Percentiles rank a stretch among this genome's conserved stretches.
Evolutionary conservation across 306 rosid species (phyloP).

Genomic region (Glycine soja): DNA sequence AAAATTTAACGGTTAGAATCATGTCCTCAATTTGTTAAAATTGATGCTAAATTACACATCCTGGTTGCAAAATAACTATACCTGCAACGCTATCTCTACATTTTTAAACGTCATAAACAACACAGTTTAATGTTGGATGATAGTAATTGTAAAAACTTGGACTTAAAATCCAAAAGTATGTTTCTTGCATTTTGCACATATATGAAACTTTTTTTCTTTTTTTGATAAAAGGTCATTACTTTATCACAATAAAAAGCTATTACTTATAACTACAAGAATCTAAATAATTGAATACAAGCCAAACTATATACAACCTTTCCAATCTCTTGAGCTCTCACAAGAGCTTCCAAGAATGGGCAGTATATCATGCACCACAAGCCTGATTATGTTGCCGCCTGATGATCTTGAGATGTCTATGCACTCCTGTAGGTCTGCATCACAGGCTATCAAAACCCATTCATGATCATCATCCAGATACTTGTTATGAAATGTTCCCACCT

Average conservation of each 20-base stretch:
- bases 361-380: constrained; percentile 71
- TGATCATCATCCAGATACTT: constrained; percentile 86
- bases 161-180: neutral
- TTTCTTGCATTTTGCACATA: constrained; percentile 30
- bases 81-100: neutral
- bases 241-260: neutral
- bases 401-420: constrained; percentile 71
- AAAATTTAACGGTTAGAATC: neutral
- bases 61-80: neutral
- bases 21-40: neutral
- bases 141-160: neutral
- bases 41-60: neutral
- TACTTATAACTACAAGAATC: constrained; percentile 42
- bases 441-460: constrained; percentile 87
- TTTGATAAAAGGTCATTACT: neutral
- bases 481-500: constrained; percentile 72
- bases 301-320: constrained; percentile 45
- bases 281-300: constrained; percentile 23
- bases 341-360: constrained; percentile 75
- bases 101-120: neutral
- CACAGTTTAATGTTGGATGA: neutral
- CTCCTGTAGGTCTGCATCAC: constrained; percentile 85
- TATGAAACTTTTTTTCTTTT: constrained; percentile 11
- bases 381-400: constrained; percentile 66
- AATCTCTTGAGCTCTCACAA: constrained; percentile 65